A percentile compares a stretch with the other conserved stretches of the same genome.
phyloP scores from a whole-genome alignment of 495 filamentous ascomycete genomes.

The Neurospora sp. region DNA sequence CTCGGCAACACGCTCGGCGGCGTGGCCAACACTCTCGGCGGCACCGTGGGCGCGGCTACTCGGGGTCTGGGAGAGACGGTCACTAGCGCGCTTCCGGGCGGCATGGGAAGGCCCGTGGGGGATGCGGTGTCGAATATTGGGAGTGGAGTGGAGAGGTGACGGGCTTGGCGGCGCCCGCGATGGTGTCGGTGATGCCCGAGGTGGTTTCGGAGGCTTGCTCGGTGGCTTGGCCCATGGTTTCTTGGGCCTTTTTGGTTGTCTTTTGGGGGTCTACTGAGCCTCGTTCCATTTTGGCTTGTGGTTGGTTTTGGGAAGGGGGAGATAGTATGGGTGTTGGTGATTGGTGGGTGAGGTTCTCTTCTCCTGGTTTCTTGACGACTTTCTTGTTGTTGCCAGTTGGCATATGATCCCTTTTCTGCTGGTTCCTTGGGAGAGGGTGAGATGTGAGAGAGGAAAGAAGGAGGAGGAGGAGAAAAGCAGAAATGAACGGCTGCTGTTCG shows the following conservation, averaged over 20 bases:
- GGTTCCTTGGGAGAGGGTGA: not conserved
- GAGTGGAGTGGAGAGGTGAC: slow-evolving; percentile 50
- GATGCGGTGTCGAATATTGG: slow-evolving; percentile 48
- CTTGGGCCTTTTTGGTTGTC: slow-evolving; percentile 3
- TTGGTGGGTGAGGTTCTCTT: not conserved
- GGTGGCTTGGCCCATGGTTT: not conserved
- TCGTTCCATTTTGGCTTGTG: not conserved
- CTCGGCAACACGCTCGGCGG: slow-evolving; percentile 36
- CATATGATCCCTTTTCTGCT: not conserved
- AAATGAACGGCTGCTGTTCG: not conserved
- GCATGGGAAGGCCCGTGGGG: slow-evolving; percentile 49
- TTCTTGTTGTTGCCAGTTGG: not conserved
- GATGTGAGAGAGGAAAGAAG: not conserved
- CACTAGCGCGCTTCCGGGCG: slow-evolving; percentile 46
- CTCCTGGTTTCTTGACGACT: not conserved
- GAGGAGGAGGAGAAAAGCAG: not conserved
- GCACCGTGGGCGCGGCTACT: slow-evolving; percentile 50
- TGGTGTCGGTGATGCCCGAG: slow-evolving; percentile 47
- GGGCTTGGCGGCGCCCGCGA: slow-evolving; percentile 48
- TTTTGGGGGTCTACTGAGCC: not conserved
- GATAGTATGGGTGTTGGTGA: not conserved
- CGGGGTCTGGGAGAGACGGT: slow-evolving; percentile 54
- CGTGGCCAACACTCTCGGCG: slow-evolving; percentile 51
- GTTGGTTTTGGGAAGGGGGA: not conserved
- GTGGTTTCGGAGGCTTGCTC: slow-evolving; percentile 38